These are phyloP conservation scores for Hypoxylon sp. DNA, from an alignment of 2,329 filamentous ascomycete genomes.

Conservation along the genomic window DNA sequence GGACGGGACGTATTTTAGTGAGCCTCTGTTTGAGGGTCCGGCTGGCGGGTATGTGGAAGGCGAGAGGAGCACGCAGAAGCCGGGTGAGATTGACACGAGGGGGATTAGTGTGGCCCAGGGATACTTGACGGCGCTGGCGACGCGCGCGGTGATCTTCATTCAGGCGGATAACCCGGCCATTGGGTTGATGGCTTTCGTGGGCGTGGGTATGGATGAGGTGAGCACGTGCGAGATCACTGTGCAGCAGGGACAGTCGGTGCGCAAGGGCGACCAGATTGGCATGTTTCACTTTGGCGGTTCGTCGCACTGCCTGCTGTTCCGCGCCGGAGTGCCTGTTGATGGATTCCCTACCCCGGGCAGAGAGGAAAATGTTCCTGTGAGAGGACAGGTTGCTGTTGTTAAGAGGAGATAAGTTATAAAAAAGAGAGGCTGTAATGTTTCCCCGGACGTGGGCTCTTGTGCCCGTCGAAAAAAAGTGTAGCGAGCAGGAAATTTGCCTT, in stretches of 20 bases:
- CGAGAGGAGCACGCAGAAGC: slow-evolving; percentile 35
- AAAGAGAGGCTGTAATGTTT: neutral
- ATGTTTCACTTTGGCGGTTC: slow-evolving; percentile 88
- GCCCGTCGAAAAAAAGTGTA: neutral
- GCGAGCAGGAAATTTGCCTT: neutral
- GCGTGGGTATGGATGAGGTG: slow-evolving; percentile 83
- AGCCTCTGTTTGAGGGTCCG: slow-evolving; percentile 65
- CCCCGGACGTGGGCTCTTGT: neutral
- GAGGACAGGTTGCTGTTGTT: slow-evolving; percentile 49
- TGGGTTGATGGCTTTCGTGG: slow-evolving; percentile 78
- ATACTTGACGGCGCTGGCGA: slow-evolving; percentile 77
- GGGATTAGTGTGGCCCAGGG: slow-evolving; percentile 68
- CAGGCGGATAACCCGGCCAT: slow-evolving; percentile 76
- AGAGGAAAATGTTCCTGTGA: slow-evolving; percentile 50
- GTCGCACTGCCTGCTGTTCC: slow-evolving; percentile 78
- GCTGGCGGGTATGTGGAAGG: slow-evolving; percentile 31
- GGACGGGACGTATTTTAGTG: slow-evolving; percentile 72
- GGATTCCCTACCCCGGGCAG: slow-evolving; percentile 44
- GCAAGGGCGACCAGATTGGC: slow-evolving; percentile 79
- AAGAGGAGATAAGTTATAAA: slow-evolving; percentile 27
- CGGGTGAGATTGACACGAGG: slow-evolving; percentile 49
- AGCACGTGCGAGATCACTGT: slow-evolving; percentile 80
- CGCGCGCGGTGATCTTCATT: slow-evolving; percentile 78
- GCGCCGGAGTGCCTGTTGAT: slow-evolving; percentile 65
- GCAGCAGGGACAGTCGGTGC: slow-evolving; percentile 73